Evolutionary conservation across 768 basidiomycete genomes (phyloP).

Genomic region (Boletus rubescentipes): DNA sequence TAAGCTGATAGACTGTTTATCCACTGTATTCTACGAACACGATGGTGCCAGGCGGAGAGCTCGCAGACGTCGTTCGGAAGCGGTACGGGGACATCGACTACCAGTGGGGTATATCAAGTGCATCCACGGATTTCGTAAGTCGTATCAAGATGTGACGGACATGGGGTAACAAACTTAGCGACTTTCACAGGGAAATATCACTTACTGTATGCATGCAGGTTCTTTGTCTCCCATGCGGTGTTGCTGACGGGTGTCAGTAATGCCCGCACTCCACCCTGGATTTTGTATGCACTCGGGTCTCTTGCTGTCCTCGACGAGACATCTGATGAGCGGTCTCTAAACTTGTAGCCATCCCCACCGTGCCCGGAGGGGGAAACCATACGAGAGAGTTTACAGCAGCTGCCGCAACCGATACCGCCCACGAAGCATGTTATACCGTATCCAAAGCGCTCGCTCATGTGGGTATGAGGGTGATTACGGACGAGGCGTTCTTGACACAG

Average conservation of each 20-base stretch:
- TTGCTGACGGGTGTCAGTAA: constrained; percentile 31
- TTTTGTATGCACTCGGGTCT: constrained; percentile 38
- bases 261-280: constrained; percentile 74
- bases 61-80: constrained; percentile 57
- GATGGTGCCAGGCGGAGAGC: constrained; percentile 52
- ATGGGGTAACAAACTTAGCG: neutral
- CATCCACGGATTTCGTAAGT: constrained; percentile 83
- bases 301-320: neutral
- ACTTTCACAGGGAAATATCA: constrained; percentile 48
- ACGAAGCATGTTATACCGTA: constrained; percentile 64
- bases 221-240: neutral
- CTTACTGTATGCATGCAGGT: constrained; percentile 57
- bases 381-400: constrained; percentile 66
- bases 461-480: constrained; percentile 67
- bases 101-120: constrained; percentile 63
- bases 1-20: constrained; percentile 18
- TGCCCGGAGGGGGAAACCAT: constrained; percentile 73
- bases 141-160: neutral
- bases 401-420: constrained; percentile 59
- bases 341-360: constrained; percentile 68
- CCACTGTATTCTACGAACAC: neutral
- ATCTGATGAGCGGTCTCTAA: neutral
- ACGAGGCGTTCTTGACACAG: constrained; percentile 59
- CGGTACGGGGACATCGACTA: constrained; percentile 64
- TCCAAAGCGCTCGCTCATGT: constrained; percentile 71